These are phyloP conservation scores for Dendrocalamus sinicus DNA, from an alignment of 176 grass and related monocot species.

Conservation along the genomic window DNA sequence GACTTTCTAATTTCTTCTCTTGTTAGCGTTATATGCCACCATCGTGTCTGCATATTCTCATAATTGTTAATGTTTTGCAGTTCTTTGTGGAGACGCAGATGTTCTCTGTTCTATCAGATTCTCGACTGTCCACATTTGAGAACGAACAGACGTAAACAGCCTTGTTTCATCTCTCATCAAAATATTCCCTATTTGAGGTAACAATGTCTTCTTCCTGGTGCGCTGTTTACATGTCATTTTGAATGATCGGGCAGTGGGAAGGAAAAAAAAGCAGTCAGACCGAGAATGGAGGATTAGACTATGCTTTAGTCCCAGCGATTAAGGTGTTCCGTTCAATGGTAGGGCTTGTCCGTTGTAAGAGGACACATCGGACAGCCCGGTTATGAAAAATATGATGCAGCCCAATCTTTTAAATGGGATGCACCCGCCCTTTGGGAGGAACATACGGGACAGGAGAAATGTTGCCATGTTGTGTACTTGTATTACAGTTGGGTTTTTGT, in stretches of 20 bases:
- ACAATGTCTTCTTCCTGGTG: constrained; percentile 1
- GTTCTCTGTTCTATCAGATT: constrained; percentile 85
- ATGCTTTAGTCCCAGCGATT: not conserved
- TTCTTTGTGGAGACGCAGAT: constrained; percentile 85
- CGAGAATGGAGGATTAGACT: constrained; percentile 8
- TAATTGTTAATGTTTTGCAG: constrained; percentile 49
- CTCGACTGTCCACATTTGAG: constrained; percentile 65
- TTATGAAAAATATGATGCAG: constrained; percentile 17
- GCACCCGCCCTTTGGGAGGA: constrained; percentile 1
- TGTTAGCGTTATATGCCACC: not conserved
- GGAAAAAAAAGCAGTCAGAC: not conserved
- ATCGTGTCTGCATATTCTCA: constrained; percentile 12
- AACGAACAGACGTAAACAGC: constrained; percentile 46
- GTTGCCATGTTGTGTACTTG: not conserved
- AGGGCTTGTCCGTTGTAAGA: not conserved
- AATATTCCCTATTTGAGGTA: not conserved
- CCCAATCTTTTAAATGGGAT: constrained; percentile 38
- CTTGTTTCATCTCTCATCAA: constrained; percentile 19
- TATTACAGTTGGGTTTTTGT: constrained; percentile 11
- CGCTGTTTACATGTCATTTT: constrained; percentile 15
- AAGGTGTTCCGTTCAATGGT: not conserved
- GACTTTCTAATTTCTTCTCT: not conserved
- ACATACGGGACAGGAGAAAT: constrained; percentile 11
- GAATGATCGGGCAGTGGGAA: not conserved
- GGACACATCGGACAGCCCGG: constrained; percentile 6